A percentile compares a stretch with the other conserved stretches of the same genome.
Evolutionary conservation across 306 rosid genomes (phyloP).

Genomic region (Glycine tomentella): DNA sequence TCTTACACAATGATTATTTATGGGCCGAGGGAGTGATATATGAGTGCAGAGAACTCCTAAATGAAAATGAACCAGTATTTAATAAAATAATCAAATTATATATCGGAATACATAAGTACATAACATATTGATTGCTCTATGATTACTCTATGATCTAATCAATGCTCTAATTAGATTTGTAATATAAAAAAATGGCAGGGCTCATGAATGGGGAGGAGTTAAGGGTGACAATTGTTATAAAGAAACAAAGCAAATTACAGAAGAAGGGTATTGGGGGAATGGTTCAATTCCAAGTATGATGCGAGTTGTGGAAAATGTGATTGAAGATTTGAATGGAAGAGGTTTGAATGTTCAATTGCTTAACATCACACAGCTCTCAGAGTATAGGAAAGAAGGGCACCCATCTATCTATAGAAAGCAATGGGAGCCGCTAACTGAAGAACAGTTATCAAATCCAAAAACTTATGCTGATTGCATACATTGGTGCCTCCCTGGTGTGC

Average conservation of each 20-base stretch:
- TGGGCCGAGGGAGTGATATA: too few species aligned
- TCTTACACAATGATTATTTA: too few species aligned
- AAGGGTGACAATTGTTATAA: conserved; percentile 68
- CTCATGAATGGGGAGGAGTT: conserved; percentile 74
- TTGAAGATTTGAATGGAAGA: conserved; percentile 64
- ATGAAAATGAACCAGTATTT: too few species aligned
- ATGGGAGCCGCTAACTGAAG: conserved; percentile 71
- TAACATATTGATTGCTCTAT: too few species aligned
- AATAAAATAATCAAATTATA: too few species aligned
- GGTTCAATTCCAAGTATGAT: conserved; percentile 72
- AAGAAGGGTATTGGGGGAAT: conserved; percentile 68
- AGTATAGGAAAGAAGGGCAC: conserved; percentile 84
- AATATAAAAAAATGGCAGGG: conserved; percentile 52
- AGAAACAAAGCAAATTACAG: conserved; percentile 59
- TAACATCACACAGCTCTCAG: conserved; percentile 87
- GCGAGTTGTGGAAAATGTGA: conserved; percentile 65
- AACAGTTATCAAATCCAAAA: conserved; percentile 63
- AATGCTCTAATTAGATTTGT: background rate
- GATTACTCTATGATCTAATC: background rate
- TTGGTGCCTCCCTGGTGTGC: conserved; percentile 96
- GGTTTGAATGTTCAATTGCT: conserved; percentile 72
- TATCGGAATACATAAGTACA: background rate
- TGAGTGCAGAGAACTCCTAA: too few species aligned
- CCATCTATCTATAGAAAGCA: conserved; percentile 91
- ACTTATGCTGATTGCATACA: conserved; percentile 88